These are phyloP conservation scores for Ganoderma lucidum DNA, from an alignment of 1,284 basidiomycete genomes.

Conservation along the genomic window DNA sequence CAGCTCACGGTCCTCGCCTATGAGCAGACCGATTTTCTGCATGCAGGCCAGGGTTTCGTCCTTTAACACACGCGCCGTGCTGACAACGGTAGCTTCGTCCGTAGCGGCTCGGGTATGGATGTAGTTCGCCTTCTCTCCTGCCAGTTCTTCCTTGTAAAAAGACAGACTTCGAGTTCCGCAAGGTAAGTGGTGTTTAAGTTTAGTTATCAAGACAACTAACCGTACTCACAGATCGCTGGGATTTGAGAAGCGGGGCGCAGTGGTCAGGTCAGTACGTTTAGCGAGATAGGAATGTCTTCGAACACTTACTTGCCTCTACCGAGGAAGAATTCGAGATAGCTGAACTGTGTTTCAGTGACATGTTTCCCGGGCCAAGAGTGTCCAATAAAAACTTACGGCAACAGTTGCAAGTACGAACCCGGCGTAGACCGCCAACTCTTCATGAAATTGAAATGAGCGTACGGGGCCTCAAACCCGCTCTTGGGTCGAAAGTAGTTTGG, in stretches of 20 bases:
- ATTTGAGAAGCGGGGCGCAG: not conserved
- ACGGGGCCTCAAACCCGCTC: constrained; percentile 25
- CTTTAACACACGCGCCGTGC: constrained; percentile 10
- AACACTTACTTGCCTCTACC: constrained; percentile 23
- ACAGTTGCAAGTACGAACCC: constrained; percentile 28
- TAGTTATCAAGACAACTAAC: not conserved
- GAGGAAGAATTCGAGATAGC: constrained; percentile 27
- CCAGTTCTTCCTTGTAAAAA: constrained; percentile 28
- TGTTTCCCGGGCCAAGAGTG: not conserved
- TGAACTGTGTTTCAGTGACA: not conserved
- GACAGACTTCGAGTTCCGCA: constrained; percentile 9
- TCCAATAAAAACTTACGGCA: constrained; percentile 19
- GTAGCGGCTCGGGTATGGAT: constrained; percentile 20
- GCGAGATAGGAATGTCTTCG: too few species aligned
- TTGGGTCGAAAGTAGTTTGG: constrained; percentile 24
- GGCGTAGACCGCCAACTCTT: constrained; percentile 20
- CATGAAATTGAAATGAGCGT: constrained; percentile 29
- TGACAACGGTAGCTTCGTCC: constrained; percentile 8
- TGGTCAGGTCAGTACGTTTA: not conserved
- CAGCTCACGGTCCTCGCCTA: constrained; percentile 16
- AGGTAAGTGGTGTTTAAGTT: too few species aligned
- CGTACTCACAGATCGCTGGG: not conserved
- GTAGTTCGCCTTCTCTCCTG: constrained; percentile 23
- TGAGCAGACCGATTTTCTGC: constrained; percentile 2
- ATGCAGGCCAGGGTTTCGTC: constrained; percentile 15